Evolutionary conservation across 176 grass and related monocot genomes (phyloP).

Genomic region (Elaeis guineensis): DNA sequence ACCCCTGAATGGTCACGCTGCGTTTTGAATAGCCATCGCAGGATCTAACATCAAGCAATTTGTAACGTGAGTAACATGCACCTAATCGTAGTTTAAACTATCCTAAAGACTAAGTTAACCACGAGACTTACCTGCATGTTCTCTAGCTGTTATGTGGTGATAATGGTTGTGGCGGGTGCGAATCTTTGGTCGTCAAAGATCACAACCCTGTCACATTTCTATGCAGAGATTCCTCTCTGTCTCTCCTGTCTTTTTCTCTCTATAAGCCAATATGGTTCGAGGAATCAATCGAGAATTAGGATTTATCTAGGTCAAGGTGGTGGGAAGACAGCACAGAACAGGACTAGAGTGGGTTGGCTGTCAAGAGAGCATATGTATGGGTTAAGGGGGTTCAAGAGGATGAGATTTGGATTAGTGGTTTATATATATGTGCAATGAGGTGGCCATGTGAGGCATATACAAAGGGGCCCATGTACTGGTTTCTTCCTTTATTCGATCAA

Average conservation of each 20-base stretch:
- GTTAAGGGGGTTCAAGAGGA: no score
- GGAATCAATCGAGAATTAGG: neutral
- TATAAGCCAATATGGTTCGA: neutral
- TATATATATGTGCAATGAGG: no score
- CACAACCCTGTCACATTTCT: neutral
- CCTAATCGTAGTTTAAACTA: neutral
- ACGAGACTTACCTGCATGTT: slow-evolving; percentile 5
- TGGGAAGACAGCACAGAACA: neutral
- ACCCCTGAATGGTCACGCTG: neutral
- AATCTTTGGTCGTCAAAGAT: slow-evolving; percentile 4
- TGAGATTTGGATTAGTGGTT: no score
- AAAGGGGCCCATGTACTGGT: no score
- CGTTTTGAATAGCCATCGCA: neutral
- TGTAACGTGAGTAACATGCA: slow-evolving; percentile 12
- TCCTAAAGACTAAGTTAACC: neutral
- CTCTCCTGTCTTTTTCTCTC: neutral
- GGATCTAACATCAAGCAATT: neutral
- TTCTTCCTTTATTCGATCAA: no score
- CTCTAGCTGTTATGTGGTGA: neutral
- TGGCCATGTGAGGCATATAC: no score
- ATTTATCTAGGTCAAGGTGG: neutral
- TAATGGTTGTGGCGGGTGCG: no score
- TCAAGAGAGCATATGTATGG: no score
- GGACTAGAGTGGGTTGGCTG: neutral
- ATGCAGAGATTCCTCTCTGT: no score